Evolutionary conservation across 2,329 filamentous ascomycete genomes (phyloP).

Genomic region (Fusarium papillatum): DNA sequence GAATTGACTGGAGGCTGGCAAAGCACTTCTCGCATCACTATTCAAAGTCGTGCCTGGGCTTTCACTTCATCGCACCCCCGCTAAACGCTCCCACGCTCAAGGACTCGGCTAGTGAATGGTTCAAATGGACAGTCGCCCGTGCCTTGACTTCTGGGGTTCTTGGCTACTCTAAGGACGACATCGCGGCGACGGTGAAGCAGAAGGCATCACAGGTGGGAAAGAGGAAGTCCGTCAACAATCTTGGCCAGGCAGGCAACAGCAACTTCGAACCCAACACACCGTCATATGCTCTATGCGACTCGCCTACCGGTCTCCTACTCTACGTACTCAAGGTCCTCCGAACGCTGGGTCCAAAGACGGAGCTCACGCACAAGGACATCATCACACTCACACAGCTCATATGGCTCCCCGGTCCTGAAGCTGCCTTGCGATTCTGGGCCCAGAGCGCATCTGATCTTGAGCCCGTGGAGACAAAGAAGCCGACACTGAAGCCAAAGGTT

Average conservation of each 20-base stretch:
- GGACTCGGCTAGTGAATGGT: constrained; percentile 61
- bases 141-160: constrained; percentile 63
- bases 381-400: constrained; percentile 72
- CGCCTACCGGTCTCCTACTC: constrained; percentile 69
- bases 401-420: constrained; percentile 77
- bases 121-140: constrained; percentile 69
- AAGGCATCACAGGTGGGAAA: constrained; percentile 19
- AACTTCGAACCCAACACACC: constrained; percentile 66
- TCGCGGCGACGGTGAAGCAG: constrained; percentile 54
- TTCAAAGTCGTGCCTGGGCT: constrained; percentile 66
- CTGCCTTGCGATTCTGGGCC: constrained; percentile 69
- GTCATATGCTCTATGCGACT: constrained; percentile 73
- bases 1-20: constrained; percentile 66
- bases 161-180: constrained; percentile 68
- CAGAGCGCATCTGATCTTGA: constrained; percentile 55
- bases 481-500: constrained; percentile 52
- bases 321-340: constrained; percentile 64
- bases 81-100: constrained; percentile 62
- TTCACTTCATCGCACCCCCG: constrained; percentile 72
- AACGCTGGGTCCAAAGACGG: constrained; percentile 54
- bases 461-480: constrained; percentile 38
- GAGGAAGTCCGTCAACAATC: constrained; percentile 29
- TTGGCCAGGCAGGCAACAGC: constrained; percentile 47
- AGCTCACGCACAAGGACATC: constrained; percentile 65
- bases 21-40: constrained; percentile 63